phyloP scores from a whole-genome alignment of 805 yeast genomes.

The Cyberlindnera euphorbiae region DNA sequence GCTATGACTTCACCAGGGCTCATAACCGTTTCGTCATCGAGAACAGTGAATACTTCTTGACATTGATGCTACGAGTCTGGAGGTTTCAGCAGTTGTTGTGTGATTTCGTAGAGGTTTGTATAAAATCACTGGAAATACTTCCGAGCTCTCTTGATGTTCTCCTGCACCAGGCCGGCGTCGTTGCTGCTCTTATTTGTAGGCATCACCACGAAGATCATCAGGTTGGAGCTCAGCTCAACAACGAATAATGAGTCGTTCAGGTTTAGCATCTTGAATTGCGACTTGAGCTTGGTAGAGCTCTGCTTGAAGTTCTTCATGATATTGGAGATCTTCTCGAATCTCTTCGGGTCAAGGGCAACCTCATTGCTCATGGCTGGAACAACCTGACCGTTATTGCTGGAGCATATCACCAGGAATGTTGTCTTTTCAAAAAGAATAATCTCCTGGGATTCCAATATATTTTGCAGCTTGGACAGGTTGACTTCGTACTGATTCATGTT shows the following conservation, averaged over 20 bases:
- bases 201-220: conserved; percentile 58
- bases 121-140: conserved; percentile 44
- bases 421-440: conserved; percentile 90
- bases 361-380: conserved; percentile 10
- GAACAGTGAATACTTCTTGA: too few species aligned
- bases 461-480: conserved; percentile 67
- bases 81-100: too few species aligned
- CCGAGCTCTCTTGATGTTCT: conserved; percentile 54
- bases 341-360: conserved; percentile 66
- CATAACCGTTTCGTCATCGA: too few species aligned
- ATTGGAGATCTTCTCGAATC: conserved; percentile 91
- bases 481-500: conserved; percentile 78
- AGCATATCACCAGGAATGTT: conserved; percentile 66
- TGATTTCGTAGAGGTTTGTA: too few species aligned
- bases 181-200: conserved; percentile 33
- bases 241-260: conserved; percentile 55
- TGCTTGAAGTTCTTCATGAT: conserved; percentile 93
- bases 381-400: conserved; percentile 28
- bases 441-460: conserved; percentile 78
- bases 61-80: too few species aligned
- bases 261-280: conserved; percentile 74
- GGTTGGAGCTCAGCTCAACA: conserved; percentile 53
- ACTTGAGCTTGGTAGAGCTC: conserved; percentile 79
- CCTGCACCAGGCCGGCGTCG: conserved; percentile 43
- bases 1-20: too few species aligned